A percentile compares a stretch with the other conserved stretches of the same genome.
These are phyloP conservation scores for Zygoascus bituminiphila DNA, from an alignment of 805 yeast species.

Conservation along the genomic window DNA sequence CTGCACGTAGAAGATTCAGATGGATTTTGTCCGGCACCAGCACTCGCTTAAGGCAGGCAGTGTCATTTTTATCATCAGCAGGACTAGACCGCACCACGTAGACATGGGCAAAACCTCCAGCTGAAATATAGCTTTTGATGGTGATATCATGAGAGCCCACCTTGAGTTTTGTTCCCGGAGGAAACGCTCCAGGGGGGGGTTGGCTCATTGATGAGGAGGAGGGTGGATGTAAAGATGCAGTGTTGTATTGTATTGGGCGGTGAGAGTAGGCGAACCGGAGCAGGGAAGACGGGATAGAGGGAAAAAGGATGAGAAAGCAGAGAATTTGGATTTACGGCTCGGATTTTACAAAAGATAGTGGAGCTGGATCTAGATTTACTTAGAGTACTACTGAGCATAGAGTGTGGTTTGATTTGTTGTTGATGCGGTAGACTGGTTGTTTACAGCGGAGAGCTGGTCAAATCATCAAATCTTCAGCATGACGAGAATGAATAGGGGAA, in stretches of 20 bases:
- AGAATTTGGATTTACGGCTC: no score
- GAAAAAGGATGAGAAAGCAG: neutral
- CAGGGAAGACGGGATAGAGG: no score
- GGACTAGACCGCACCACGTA: constrained; percentile 70
- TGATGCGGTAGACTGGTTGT: no score
- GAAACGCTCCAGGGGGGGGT: constrained; percentile 43
- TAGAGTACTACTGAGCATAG: no score
- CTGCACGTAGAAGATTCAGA: constrained; percentile 77
- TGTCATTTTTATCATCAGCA: constrained; percentile 41
- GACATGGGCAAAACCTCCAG: constrained; percentile 94
- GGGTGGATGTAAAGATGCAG: neutral
- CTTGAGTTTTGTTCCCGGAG: constrained; percentile 67
- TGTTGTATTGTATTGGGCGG: neutral
- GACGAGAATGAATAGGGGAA: no score
- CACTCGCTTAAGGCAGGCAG: constrained; percentile 88
- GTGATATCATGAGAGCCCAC: constrained; percentile 78
- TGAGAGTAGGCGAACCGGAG: neutral
- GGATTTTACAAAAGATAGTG: no score
- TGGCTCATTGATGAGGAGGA: neutral
- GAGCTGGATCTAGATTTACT: no score
- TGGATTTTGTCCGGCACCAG: constrained; percentile 86
- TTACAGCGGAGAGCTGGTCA: no score
- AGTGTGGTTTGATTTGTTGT: no score
- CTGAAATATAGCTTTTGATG: constrained; percentile 64
- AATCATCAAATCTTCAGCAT: no score